Evolutionary conservation across 1,139 yeast species (phyloP).

Genomic region (Zygosaccharomyces sapae): DNA sequence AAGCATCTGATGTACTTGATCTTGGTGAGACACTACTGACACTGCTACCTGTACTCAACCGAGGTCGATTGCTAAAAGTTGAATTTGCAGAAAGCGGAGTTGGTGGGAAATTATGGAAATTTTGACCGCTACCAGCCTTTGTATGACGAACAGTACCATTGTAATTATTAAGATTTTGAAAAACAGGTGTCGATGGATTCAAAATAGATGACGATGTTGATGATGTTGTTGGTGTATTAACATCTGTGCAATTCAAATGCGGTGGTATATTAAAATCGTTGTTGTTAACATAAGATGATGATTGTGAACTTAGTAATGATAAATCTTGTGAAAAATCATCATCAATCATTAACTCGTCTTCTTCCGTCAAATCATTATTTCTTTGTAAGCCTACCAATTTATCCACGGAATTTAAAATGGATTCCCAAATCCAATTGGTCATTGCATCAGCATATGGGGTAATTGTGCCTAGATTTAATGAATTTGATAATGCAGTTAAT

Average conservation of each 20-base stretch:
- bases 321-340: constrained; percentile 7
- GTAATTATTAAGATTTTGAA: background rate
- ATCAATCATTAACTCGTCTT: background rate
- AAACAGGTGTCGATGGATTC: constrained; percentile 2
- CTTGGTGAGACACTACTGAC: constrained; percentile 10
- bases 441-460: constrained; percentile 12
- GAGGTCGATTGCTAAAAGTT: constrained; percentile 12
- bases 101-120: constrained; percentile 8
- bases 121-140: constrained; percentile 5
- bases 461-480: constrained; percentile 7
- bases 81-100: constrained; percentile 15
- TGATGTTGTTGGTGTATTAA: constrained; percentile 9
- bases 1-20: constrained; percentile 8
- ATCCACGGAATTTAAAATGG: constrained; percentile 17
- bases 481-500: constrained; percentile 17
- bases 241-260: constrained; percentile 9
- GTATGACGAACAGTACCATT: constrained; percentile 2
- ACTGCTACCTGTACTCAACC: constrained; percentile 12
- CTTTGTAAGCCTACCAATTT: constrained; percentile 16
- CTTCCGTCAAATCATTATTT: constrained; percentile 6
- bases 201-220: constrained; percentile 5
- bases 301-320: constrained; percentile 13
- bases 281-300: constrained; percentile 10
- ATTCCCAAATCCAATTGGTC: constrained; percentile 11
- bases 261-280: constrained; percentile 10